A percentile compares a stretch with the other conserved stretches of the same genome.
Evolutionary conservation across 1,139 yeast genomes (phyloP).

Genomic region (Candida sp.): DNA sequence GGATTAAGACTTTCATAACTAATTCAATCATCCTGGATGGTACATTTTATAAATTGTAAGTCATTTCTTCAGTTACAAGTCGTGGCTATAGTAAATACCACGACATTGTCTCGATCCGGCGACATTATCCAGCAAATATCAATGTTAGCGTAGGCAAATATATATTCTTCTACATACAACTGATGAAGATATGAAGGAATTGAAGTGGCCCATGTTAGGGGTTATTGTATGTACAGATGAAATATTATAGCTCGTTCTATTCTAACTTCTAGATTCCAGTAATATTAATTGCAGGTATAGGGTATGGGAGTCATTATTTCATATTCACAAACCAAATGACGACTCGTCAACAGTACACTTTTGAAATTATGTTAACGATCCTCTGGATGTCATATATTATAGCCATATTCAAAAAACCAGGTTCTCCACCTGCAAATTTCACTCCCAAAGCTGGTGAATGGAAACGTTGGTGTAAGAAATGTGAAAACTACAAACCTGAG

Average conservation of each 20-base stretch:
- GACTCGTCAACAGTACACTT: constrained; percentile 39
- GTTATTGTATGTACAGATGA: constrained; percentile 4
- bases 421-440: constrained; percentile 46
- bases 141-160: no score
- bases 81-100: no score
- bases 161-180: not conserved
- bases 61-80: no score
- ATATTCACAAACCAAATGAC: constrained; percentile 48
- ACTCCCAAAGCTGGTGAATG: constrained; percentile 26
- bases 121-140: no score
- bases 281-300: constrained; percentile 55
- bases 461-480: constrained; percentile 52
- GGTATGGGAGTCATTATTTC: constrained; percentile 62
- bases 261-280: constrained; percentile 56
- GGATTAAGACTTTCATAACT: no score
- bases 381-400: constrained; percentile 69
- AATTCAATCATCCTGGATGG: no score
- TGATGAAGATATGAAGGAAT: constrained; percentile 26
- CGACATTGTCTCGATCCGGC: no score
- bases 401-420: constrained; percentile 60
- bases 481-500: constrained; percentile 91
- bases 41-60: no score
- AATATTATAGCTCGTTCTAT: not conserved
- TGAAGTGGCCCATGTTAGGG: constrained; percentile 46
- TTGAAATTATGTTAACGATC: constrained; percentile 48